phyloP scores from a whole-genome alignment of 805 yeast genomes.

The Candida glaebosa region DNA sequence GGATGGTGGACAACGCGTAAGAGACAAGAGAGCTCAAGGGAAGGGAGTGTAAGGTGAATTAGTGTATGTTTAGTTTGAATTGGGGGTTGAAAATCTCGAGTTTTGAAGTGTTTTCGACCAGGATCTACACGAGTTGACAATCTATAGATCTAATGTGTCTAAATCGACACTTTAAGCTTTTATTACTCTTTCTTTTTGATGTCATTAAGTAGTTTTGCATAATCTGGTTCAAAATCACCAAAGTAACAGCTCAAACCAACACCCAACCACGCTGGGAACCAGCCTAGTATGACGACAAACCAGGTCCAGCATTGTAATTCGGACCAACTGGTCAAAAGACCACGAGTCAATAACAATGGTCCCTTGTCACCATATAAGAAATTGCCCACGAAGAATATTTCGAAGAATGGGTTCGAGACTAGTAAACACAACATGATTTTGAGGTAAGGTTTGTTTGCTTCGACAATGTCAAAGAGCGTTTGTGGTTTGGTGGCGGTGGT shows the following conservation, averaged over 20 bases:
- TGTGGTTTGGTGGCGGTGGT: conserved; percentile 1
- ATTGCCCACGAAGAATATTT: conserved; percentile 24
- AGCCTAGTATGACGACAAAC: conserved; percentile 66
- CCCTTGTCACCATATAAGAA: conserved; percentile 28
- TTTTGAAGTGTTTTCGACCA: too few species aligned
- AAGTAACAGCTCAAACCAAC: conserved; percentile 25
- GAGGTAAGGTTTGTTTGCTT: conserved; percentile 12
- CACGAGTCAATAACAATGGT: conserved; percentile 42
- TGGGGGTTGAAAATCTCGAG: too few species aligned
- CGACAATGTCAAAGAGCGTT: conserved; percentile 4
- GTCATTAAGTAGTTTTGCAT: conserved; percentile 1
- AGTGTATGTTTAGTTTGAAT: too few species aligned
- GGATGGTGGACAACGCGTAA: neutral
- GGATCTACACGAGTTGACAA: too few species aligned
- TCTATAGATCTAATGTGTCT: too few species aligned
- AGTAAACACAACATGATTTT: conserved; percentile 34
- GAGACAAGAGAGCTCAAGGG: neutral
- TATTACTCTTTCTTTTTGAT: neutral
- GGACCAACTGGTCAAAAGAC: conserved; percentile 61
- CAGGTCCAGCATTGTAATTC: conserved; percentile 83
- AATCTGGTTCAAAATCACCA: conserved; percentile 22
- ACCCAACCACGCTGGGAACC: conserved; percentile 79
- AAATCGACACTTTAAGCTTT: neutral
- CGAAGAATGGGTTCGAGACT: conserved; percentile 51
- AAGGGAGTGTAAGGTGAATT: neutral